Base-by-base conservation (phyloP, 345 rosid genomes). In the Eucalyptus curtisii region DNA sequence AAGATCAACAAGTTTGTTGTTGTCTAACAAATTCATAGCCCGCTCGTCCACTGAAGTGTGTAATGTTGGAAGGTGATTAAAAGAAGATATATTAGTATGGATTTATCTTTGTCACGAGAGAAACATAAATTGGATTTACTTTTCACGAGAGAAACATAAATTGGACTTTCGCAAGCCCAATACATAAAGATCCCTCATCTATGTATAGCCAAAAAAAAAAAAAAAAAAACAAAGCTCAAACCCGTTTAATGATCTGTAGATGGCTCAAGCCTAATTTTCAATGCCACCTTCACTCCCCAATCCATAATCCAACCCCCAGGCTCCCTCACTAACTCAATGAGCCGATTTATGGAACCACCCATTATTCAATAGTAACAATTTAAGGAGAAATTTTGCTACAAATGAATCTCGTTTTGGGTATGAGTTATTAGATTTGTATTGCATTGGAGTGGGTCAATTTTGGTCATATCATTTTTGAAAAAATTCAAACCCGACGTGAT, bases 401-500 rank as follows among this genome's bases (percentile, higher is more conserved):
- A 66, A 16, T 31, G 22, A 66, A 14, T 64, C 10, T 64, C 20
- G 0, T 0, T 7, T n/a, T 8, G 1, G 19, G 20, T 64, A 15
- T 15, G 40, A 3, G 5, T 64, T n/a, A 14, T 64, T n/a, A 15
- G n/a, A n/a, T 64, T n/a, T n/a, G 20, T 15, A 64, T 64, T 14
- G 10, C 5, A 66, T 16, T 15, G 0, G 11, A 66, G 2, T 31
- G 10, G 12, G 79, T 33, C 6, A 33, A 33, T 10, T 33, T 2
- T 22, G 3, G 0, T 37, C 0, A 6, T 12, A 17, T 71, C 7
- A 19, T 71, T 71, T 33, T 71, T 0, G 1, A 10, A 1, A 1
- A 33, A 37, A 71, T 33, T 19, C 2, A 71, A 71, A 37, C 7
- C 4, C 0, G 1, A 5, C 4, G 4, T 20, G 25, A 19, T 66